Conservation (phyloP, 2,329 filamentous ascomycete species). For the Colletotrichum tamarilloi region DNA sequence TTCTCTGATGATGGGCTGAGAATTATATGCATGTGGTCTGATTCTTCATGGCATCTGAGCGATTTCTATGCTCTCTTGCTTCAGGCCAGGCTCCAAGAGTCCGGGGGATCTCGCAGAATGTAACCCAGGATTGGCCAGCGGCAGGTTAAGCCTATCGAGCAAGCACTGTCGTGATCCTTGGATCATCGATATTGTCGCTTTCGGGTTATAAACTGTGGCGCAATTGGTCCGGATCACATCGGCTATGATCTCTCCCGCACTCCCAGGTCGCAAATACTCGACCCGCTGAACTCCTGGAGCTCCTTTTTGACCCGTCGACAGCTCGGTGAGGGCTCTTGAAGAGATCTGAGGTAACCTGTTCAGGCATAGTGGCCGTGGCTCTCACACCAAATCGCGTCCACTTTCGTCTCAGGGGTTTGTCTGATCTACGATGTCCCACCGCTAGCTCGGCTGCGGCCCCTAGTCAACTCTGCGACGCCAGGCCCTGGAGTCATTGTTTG, state of each 20-base stretch:
- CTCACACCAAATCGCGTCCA: conserved; percentile 13
- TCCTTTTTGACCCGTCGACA: background rate
- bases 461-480: conserved; percentile 24
- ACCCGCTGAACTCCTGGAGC: background rate
- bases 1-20: background rate
- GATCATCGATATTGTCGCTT: conserved; percentile 12
- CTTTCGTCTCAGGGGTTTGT: conserved; percentile 35
- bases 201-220: background rate
- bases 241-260: conserved; percentile 21
- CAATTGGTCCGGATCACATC: conserved; percentile 12
- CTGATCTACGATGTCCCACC: conserved; percentile 30
- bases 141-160: conserved; percentile 11
- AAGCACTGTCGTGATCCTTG: conserved; percentile 6
- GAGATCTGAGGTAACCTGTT: conserved; percentile 1
- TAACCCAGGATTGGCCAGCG: background rate
- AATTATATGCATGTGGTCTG: conserved; percentile 2
- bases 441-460: conserved; percentile 9
- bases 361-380: background rate
- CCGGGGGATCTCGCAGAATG: background rate
- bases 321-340: background rate
- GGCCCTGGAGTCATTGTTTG: conserved; percentile 25
- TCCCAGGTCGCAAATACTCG: conserved; percentile 2
- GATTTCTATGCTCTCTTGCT: conserved; percentile 12
- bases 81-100: conserved; percentile 2
- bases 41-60: background rate